A percentile compares a stretch with the other conserved stretches of the same genome.
Evolutionary conservation across 2,329 filamentous ascomycete genomes (phyloP).

Genomic region (Aureobasidium mangrovei): DNA sequence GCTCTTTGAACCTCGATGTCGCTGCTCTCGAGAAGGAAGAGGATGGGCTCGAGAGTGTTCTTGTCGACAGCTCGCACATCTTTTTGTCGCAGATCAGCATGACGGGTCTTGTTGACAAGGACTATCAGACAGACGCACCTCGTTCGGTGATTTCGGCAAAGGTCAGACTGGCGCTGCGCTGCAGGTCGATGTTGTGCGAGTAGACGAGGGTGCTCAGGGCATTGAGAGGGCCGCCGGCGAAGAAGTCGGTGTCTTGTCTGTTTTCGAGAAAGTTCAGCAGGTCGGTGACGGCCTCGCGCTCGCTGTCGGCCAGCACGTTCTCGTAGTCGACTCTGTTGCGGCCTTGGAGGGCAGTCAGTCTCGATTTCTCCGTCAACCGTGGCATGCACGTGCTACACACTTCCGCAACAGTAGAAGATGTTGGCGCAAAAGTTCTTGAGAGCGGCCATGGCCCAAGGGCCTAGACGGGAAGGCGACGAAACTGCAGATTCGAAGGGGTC

Average conservation of each 20-base stretch:
- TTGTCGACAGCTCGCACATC: slow-evolving; percentile 95
- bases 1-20: slow-evolving; percentile 97
- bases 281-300: slow-evolving; percentile 93
- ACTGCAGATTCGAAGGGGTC: background rate
- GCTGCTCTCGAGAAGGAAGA: slow-evolving; percentile 86
- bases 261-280: slow-evolving; percentile 94
- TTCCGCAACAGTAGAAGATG: slow-evolving; percentile 27
- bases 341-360: slow-evolving; percentile 27
- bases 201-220: slow-evolving; percentile 94
- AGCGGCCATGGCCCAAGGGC: slow-evolving; percentile 16
- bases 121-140: slow-evolving; percentile 50
- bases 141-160: slow-evolving; percentile 98
- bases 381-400: slow-evolving; percentile 17
- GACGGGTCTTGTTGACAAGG: background rate
- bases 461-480: background rate
- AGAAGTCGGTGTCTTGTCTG: slow-evolving; percentile 95
- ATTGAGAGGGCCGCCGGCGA: slow-evolving; percentile 86
- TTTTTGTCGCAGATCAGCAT: slow-evolving; percentile 2
- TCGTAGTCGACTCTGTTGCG: slow-evolving; percentile 39
- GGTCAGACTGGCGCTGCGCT: slow-evolving; percentile 92
- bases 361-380: background rate
- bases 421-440: slow-evolving; percentile 26
- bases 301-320: slow-evolving; percentile 70
- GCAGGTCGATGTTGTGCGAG: slow-evolving; percentile 96
- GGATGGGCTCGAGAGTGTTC: slow-evolving; percentile 89